Conservation (phyloP, 176 grass and related monocot species). For the Zea mays region DNA sequence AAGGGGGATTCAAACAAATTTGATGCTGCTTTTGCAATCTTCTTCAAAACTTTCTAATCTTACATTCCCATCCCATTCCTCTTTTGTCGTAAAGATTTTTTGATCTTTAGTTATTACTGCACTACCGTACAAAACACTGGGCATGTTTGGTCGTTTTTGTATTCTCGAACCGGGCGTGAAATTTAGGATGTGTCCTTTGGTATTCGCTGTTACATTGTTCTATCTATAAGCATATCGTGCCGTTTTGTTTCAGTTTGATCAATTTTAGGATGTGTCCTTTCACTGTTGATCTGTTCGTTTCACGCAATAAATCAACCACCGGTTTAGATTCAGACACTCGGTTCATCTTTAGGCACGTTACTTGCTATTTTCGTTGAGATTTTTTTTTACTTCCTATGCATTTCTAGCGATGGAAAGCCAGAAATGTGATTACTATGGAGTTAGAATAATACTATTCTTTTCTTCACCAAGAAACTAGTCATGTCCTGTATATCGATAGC, state of each 20-base stretch:
- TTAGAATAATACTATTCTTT: background rate
- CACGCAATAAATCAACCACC: background rate
- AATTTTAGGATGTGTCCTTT: slow-evolving; percentile 5
- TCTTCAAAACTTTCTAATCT: background rate
- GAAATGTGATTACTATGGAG: background rate
- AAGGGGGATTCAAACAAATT: background rate
- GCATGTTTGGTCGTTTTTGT: background rate
- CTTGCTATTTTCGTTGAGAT: background rate
- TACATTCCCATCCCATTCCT: background rate
- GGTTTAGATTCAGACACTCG: slow-evolving; percentile 6
- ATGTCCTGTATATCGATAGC: background rate
- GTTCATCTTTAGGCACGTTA: slow-evolving; percentile 7
- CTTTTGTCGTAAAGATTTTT: background rate
- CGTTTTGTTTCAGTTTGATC: background rate
- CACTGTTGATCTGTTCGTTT: background rate
- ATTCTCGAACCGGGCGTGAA: background rate
- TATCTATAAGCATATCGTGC: background rate
- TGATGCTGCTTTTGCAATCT: slow-evolving; percentile 22
- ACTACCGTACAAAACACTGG: background rate
- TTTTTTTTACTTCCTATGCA: slow-evolving; percentile 26
- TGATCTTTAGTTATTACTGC: slow-evolving; percentile 24
- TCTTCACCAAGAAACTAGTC: background rate
- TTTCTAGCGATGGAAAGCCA: background rate
- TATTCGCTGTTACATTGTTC: slow-evolving; percentile 24
- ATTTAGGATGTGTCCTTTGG: background rate